Evolutionary conservation across 345 rosid species (phyloP).

Genomic region (Gossypium bickii): DNA sequence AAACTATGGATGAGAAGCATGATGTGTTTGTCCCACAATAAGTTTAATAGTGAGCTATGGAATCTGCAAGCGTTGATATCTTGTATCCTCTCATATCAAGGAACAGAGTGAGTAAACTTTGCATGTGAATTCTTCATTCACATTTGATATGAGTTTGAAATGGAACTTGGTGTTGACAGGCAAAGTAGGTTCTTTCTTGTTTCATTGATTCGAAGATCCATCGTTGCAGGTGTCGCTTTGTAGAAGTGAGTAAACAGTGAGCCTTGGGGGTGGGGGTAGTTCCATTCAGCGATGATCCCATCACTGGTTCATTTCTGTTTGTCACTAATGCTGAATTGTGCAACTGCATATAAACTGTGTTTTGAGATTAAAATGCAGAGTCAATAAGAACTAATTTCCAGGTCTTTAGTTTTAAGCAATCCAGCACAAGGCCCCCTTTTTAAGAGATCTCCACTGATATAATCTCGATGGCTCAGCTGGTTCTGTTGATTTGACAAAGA

Average conservation of each 20-base stretch:
- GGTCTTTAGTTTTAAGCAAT: background rate
- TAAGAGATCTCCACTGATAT: background rate
- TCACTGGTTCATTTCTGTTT: background rate
- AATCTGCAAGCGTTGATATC: background rate
- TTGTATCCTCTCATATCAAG: background rate
- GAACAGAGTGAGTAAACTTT: background rate
- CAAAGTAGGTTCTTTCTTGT: background rate
- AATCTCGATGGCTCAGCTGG: too few species aligned
- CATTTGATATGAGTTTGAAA: background rate
- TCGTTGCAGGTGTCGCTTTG: background rate
- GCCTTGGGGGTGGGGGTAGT: background rate
- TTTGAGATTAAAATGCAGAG: background rate
- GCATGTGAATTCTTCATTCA: background rate
- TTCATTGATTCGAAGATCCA: background rate
- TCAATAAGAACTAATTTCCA: background rate
- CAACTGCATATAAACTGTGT: background rate
- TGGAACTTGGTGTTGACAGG: background rate
- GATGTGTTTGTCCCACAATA: background rate
- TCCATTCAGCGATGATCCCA: background rate
- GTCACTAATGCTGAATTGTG: background rate
- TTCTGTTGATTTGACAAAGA: too few species aligned
- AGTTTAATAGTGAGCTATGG: background rate
- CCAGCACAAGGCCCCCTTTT: background rate
- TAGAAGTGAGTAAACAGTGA: background rate
- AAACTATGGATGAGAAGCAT: background rate